Conservation (phyloP, 192 early-diverging fungal genomes). For the Entomortierella lignicola region DNA sequence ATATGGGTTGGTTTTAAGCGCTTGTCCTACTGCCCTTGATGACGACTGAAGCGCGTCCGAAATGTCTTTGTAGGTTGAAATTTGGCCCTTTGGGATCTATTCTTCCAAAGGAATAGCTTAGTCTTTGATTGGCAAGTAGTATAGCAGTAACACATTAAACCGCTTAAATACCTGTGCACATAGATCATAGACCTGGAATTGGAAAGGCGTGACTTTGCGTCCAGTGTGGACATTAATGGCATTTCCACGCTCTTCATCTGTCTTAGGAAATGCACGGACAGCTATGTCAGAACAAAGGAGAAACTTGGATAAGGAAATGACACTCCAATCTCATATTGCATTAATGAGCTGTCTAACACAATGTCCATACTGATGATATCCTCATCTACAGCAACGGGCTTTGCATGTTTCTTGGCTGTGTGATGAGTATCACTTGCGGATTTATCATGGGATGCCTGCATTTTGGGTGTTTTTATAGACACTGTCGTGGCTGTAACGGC, state of each 20-base stretch:
- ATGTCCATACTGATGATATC: conserved; percentile 21
- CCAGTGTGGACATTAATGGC: conserved; percentile 68
- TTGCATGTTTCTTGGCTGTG: not conserved
- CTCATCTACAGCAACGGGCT: conserved; percentile 31
- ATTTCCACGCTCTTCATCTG: conserved; percentile 50
- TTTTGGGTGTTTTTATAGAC: not conserved
- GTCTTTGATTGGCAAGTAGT: not conserved
- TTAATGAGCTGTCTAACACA: no score
- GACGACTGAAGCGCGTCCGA: conserved; percentile 69
- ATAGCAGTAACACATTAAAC: not conserved
- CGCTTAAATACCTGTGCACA: conserved; percentile 62
- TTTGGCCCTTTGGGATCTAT: conserved; percentile 68
- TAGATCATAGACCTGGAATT: conserved; percentile 78
- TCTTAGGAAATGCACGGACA: conserved; percentile 58
- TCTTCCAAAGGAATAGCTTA: not conserved
- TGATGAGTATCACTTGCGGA: no score
- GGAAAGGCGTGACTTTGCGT: conserved; percentile 74
- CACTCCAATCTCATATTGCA: no score
- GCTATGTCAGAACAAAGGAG: no score
- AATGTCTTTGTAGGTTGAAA: conserved; percentile 76
- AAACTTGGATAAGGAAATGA: no score
- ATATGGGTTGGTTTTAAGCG: conserved; percentile 75
- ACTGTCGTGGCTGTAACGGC: not conserved
- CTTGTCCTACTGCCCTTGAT: conserved; percentile 76
- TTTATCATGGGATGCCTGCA: not conserved